Evolutionary conservation across 2,329 filamentous ascomycete species (phyloP).

Genomic region (Zymoseptoria brevis): DNA sequence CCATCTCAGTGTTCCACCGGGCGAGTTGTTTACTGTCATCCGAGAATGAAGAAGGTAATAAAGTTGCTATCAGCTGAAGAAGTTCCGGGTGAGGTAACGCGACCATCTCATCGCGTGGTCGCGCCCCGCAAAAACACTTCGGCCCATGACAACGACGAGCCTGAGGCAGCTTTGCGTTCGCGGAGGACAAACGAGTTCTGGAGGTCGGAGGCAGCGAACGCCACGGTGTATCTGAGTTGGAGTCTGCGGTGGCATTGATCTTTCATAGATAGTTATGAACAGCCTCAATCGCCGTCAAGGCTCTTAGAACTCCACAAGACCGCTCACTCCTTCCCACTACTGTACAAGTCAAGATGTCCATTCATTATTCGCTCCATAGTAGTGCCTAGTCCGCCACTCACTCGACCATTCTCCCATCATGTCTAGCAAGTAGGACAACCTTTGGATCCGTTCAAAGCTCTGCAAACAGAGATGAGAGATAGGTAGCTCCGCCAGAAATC

Average conservation of each 20-base stretch:
- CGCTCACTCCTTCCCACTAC: neutral
- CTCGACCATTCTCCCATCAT: neutral
- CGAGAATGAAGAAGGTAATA: neutral
- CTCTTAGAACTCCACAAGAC: too few species aligned
- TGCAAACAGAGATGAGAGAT: neutral
- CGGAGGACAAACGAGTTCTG: too few species aligned
- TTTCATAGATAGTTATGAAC: neutral
- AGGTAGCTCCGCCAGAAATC: neutral
- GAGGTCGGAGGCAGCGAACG: too few species aligned
- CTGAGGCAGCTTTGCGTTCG: neutral
- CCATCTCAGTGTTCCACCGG: neutral
- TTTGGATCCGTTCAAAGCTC: neutral
- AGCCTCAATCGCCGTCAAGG: too few species aligned
- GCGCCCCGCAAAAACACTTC: neutral
- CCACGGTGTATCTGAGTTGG: too few species aligned
- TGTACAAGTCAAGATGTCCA: neutral
- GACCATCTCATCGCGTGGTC: neutral
- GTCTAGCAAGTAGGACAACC: neutral
- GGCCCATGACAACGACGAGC: neutral
- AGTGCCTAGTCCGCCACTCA: neutral
- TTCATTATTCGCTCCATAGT: neutral
- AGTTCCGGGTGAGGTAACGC: neutral
- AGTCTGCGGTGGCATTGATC: neutral
- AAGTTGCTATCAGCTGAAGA: neutral
- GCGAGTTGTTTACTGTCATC: neutral